These are phyloP conservation scores for Lotmaria passim DNA, from an alignment of 208 protist species.

Conservation along the genomic window DNA sequence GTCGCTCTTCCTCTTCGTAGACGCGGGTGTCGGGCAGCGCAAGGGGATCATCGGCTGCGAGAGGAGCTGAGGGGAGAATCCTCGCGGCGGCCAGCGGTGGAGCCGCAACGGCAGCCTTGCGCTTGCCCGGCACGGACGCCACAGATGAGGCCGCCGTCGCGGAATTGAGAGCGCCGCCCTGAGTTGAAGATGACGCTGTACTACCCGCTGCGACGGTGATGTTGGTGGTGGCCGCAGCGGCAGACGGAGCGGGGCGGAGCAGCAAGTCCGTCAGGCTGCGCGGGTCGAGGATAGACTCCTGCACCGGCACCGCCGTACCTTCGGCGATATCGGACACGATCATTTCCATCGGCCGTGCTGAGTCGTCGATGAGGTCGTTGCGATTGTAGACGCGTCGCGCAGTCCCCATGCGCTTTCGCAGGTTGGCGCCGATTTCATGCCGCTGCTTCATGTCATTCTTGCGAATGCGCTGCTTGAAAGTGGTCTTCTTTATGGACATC, in stretches of 20 bases:
- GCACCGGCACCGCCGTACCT: constrained; percentile 62
- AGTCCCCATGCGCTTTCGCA: constrained; percentile 73
- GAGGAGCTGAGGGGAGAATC: constrained; percentile 41
- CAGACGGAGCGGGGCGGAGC: constrained; percentile 24
- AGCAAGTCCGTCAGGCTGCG: constrained; percentile 81
- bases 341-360: constrained; percentile 60
- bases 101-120: not conserved
- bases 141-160: not conserved
- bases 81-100: constrained; percentile 19
- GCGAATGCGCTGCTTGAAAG: constrained; percentile 82
- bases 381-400: constrained; percentile 61
- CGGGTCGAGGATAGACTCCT: constrained; percentile 66
- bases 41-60: constrained; percentile 51
- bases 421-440: constrained; percentile 48
- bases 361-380: constrained; percentile 66
- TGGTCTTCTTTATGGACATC: constrained; percentile 58
- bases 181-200: not conserved
- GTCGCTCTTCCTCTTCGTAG: constrained; percentile 43
- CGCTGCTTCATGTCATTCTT: constrained; percentile 79
- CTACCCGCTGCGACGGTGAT: not conserved
- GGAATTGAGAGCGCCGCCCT: not conserved
- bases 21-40: constrained; percentile 45
- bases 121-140: not conserved
- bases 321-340: constrained; percentile 67
- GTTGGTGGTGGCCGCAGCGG: not conserved